A percentile compares a stretch with the other conserved stretches of the same genome.
Evolutionary conservation across 129 eudicot species (phyloP).

Genomic region (Logfia minima): DNA sequence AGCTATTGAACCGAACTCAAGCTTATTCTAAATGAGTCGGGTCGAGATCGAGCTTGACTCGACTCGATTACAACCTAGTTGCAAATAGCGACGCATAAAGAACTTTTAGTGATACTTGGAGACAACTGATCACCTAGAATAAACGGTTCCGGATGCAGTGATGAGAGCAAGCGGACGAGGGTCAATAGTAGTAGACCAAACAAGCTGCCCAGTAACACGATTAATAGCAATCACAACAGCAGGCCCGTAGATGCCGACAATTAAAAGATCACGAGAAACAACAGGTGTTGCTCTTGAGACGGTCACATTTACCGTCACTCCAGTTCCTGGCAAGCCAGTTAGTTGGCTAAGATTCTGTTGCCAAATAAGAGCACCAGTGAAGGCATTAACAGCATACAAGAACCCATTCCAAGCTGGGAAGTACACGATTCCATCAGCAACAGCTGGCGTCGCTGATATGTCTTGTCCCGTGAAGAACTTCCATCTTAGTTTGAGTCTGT

Average conservation of each 20-base stretch:
- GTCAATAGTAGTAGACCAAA: constrained; percentile 61
- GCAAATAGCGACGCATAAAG: neutral
- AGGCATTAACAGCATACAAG: constrained; percentile 58
- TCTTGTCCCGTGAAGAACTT: constrained; percentile 65
- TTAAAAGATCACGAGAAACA: constrained; percentile 45
- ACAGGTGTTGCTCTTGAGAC: constrained; percentile 77
- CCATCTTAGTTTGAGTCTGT: constrained; percentile 49
- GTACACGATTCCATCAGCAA: constrained; percentile 56
- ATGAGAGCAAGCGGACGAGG: constrained; percentile 45
- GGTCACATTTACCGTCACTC: constrained; percentile 41
- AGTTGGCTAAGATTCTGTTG: constrained; percentile 44
- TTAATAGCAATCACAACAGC: constrained; percentile 58
- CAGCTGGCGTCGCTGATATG: constrained; percentile 78
- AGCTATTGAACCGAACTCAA: no score
- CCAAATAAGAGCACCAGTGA: constrained; percentile 66
- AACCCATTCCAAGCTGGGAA: constrained; percentile 80
- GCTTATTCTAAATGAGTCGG: no score
- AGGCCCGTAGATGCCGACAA: constrained; percentile 70
- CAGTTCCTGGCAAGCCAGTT: constrained; percentile 54
- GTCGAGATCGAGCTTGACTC: no score
- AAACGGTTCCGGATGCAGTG: constrained; percentile 68
- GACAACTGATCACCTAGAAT: constrained; percentile 39
- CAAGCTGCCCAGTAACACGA: constrained; percentile 47
- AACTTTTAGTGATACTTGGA: neutral
- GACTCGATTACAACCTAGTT: neutral